Percentiles rank a stretch among this genome's conserved stretches.
Conservation (phyloP, 2,329 filamentous ascomycete species). For the Fusarium floridanum region DNA sequence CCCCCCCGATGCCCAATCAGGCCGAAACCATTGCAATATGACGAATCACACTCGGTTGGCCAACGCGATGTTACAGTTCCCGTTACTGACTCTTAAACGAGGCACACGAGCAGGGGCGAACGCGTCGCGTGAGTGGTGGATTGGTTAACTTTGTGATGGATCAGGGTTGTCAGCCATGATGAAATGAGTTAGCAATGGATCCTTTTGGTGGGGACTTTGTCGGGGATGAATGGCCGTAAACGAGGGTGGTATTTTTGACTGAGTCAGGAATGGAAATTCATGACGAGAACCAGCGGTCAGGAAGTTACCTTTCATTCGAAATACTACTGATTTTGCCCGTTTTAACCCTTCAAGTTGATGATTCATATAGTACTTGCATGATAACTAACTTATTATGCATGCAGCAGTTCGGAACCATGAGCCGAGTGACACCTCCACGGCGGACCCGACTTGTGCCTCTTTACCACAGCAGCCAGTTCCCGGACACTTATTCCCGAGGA, state of each 20-base stretch:
- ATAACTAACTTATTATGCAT: not conserved
- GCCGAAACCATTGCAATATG: not conserved
- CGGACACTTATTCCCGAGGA: not conserved
- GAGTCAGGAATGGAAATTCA: not conserved
- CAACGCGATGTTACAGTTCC: not conserved
- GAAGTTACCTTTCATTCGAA: not conserved
- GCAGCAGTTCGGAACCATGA: not conserved
- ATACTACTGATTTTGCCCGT: not conserved
- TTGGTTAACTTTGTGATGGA: not conserved
- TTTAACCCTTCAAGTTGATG: not conserved
- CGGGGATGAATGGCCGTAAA: not conserved
- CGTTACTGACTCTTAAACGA: not conserved
- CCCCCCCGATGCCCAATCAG: not conserved
- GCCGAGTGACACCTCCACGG: not conserved
- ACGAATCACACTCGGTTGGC: not conserved
- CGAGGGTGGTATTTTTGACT: not conserved
- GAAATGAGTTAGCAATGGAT: not conserved
- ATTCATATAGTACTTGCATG: not conserved
- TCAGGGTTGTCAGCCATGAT: not conserved
- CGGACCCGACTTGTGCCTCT: not conserved
- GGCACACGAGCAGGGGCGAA: not conserved
- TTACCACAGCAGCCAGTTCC: not conserved
- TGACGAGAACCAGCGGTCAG: not conserved
- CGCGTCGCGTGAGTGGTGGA: not conserved
- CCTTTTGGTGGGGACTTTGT: not conserved